These are phyloP conservation scores for Candida orba DNA, from an alignment of 805 yeast genomes.

Conservation along the genomic window DNA sequence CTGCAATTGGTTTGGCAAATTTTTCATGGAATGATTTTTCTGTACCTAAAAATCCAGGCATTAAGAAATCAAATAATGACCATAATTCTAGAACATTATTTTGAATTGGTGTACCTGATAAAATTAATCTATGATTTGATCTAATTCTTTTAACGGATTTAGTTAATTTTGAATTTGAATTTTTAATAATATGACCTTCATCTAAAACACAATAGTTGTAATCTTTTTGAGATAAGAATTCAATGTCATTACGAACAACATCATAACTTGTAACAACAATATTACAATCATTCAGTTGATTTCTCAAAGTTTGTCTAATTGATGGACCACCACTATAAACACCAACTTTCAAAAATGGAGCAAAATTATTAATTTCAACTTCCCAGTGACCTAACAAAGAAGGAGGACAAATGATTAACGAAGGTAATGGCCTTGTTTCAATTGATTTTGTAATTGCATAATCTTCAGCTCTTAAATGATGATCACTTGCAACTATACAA, in stretches of 20 bases:
- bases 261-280: conserved; percentile 93
- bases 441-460: conserved; percentile 48
- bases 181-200: conserved; percentile 96
- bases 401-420: conserved; percentile 91
- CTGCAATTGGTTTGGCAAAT: conserved; percentile 97
- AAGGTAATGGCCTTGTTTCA: conserved; percentile 71
- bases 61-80: conserved; percentile 94
- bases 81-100: conserved; percentile 94
- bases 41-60: conserved; percentile 98
- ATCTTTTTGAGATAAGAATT: conserved; percentile 47
- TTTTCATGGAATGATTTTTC: conserved; percentile 91
- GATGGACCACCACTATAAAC: conserved; percentile 95
- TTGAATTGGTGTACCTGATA: conserved; percentile 98
- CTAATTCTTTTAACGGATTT: conserved; percentile 75
- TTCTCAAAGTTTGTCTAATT: conserved; percentile 49
- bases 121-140: conserved; percentile 84
- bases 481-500: conserved; percentile 95
- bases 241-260: conserved; percentile 88
- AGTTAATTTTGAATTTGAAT: conserved; percentile 80
- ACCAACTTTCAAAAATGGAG: conserved; percentile 75
- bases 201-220: conserved; percentile 94
- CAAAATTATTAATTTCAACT: conserved; percentile 83
- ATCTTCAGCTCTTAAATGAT: conserved; percentile 72
- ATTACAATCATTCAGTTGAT: conserved; percentile 53
- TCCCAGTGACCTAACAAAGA: conserved; percentile 99